Base-by-base conservation (phyloP, 129 eudicot species). In the Artemisia argyi region DNA sequence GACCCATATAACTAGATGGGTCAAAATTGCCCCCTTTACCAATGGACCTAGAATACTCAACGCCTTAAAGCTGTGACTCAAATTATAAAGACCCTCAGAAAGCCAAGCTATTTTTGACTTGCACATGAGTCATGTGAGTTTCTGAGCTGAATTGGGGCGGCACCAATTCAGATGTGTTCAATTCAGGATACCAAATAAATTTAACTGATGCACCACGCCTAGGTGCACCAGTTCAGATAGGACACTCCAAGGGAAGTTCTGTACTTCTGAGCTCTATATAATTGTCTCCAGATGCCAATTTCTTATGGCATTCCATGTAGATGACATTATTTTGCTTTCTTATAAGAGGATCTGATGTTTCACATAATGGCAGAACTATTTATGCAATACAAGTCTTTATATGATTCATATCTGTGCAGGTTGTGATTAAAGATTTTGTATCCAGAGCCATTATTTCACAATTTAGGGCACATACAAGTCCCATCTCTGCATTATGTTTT, bases 401-500 rank as follows among this genome's bases (percentile, higher is more conserved):
- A 65, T 69, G 49, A 72, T 16, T 32, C 16, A 35, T 72, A 5
- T 64, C 3, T 47, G 8, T 84, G 83, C 89, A 91, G 97, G 91
- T 95, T 77, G 87, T 85, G 59, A 83, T 95, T 20, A 95, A 84
- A 80, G 99, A 95, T 76, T 86, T 88, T 73, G 85, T 80, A 28
- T 86, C 91, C 42, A 65, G 77, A 68, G 94, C 87, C 54, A 81
- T 88, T 61, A 60, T 95, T n/a, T 83, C 97, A 17, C 97, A 95
- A 69, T 95, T 95, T 79, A 84, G 87, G 87, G 97, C 99, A 24
- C 99, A 95, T 56, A 73, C 88, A 20, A 95, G 95, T 78, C 95
- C 99, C 51, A 84, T 95, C 58, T 90, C 96, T 79, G 96, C 96
- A 65, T 81, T 95, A 5, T 95, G 96, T 80, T 95, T 95, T 81